Base-by-base conservation (phyloP, 176 grass and related monocot species). In the Ensete glaucum region DNA sequence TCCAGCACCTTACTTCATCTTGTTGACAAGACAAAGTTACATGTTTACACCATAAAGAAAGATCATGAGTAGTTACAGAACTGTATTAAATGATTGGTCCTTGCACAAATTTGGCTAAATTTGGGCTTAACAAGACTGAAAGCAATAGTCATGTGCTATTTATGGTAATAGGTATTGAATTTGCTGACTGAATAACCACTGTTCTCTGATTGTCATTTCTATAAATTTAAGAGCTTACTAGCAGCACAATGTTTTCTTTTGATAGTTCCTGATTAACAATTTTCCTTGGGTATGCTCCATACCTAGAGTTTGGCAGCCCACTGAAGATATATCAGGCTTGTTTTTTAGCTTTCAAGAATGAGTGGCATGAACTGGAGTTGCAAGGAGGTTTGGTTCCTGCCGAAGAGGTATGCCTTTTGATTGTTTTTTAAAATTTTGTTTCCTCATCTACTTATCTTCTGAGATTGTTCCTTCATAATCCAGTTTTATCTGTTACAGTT, bases 241-340 rank as follows among this genome's bases (percentile, higher is more conserved):
- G 34, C 34, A 43, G 34, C 34, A 43, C 34, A 43, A 43, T 43
- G 34, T 43, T 43, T 49, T 49, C 17, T 69, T 19, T 69, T 19
- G 15, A 13, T 50, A 3, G 9, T 50, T 69, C 15, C 11, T 43
- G 34, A 43, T 49, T 21, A 50, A 70, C 16, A 70, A 51, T 74
- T 73, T 82, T 19, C 13, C 29, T 65, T 34, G 19, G 3, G 15
- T 29, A 26, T 83, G 20, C 69, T 79, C 81, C 4, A 25, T 72
- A 48, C 64, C 84, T 80, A 92, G 86, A 49, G 82, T 89, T 83
- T 74, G 83, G 82, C 12, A 26, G 81, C 74, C 81, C 86, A 68
- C 50, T 84, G 75, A 84, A 77, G 58, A 20, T 97, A 21, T 93
- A 83, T 79, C 74, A 88, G 77, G 71, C 53, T 84, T 97, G 94